Evolutionary conservation across 352 stramenopile genomes (phyloP).

Genomic region (Pythium grandisporangium): DNA sequence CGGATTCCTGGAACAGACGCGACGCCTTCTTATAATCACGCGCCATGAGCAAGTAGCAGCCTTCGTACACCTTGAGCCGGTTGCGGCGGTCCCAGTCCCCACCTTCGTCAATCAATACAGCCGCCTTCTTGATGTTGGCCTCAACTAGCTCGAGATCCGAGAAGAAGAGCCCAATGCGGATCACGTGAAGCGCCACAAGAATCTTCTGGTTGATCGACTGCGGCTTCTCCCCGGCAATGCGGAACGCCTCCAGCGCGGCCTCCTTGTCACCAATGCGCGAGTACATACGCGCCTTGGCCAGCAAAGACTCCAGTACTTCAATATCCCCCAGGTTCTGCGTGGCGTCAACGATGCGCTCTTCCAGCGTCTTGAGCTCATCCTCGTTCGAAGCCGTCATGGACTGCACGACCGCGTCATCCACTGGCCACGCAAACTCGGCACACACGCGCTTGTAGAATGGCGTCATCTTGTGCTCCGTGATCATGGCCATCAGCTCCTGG

Average conservation of each 20-base stretch:
- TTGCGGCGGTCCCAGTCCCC: conserved; percentile 99
- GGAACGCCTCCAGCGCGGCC: conserved; percentile 87
- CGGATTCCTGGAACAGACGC: conserved; percentile 92
- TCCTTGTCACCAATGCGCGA: conserved; percentile 91
- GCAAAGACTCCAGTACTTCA: conserved; percentile 94
- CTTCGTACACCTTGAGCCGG: conserved; percentile 97
- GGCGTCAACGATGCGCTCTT: conserved; percentile 87
- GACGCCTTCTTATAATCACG: conserved; percentile 93
- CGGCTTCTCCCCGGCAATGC: conserved; percentile 88
- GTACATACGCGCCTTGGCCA: conserved; percentile 91
- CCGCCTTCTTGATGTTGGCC: conserved; percentile 84
- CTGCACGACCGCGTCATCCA: conserved; percentile 40
- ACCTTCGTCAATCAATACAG: conserved; percentile 89
- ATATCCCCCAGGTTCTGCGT: conserved; percentile 96
- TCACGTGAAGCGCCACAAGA: conserved; percentile 93
- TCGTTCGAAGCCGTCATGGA: conserved; percentile 60
- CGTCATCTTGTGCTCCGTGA: conserved; percentile 59
- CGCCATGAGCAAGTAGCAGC: conserved; percentile 88
- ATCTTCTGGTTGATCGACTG: conserved; percentile 97
- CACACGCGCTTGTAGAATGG: conserved; percentile 76
- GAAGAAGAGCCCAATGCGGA: conserved; percentile 85
- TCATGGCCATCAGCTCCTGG: conserved; percentile 50
- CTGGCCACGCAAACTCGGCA: conserved; percentile 55
- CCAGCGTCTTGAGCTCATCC: conserved; percentile 61
- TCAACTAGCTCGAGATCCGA: conserved; percentile 80